Evolutionary conservation across 208 protist species (phyloP).

Genomic region (Naegleria lovaniensis): DNA sequence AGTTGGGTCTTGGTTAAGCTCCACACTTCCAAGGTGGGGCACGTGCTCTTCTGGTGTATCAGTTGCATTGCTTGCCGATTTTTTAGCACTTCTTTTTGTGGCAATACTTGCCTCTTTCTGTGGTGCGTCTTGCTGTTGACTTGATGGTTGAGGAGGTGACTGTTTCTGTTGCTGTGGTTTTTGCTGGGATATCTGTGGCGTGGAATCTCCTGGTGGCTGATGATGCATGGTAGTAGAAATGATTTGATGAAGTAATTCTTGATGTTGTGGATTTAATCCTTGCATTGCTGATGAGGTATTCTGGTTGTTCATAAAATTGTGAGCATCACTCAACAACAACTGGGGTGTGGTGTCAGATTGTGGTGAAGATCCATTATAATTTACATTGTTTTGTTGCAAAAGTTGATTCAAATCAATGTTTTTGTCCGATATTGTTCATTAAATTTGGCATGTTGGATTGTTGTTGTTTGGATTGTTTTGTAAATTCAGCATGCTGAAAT

Average conservation of each 20-base stretch:
- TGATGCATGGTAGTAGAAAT: background rate
- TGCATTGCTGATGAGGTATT: background rate
- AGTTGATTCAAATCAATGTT: background rate
- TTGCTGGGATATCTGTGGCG: background rate
- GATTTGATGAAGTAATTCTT: background rate
- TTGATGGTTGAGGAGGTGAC: background rate
- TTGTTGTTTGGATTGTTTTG: background rate
- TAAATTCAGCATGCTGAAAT: no score
- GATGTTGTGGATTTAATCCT: background rate
- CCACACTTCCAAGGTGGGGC: background rate
- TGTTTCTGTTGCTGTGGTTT: background rate
- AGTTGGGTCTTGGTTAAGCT: background rate
- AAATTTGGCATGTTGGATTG: background rate
- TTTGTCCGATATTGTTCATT: background rate
- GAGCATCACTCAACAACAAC: background rate
- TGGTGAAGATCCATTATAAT: background rate
- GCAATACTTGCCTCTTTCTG: no score
- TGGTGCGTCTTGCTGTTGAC: background rate
- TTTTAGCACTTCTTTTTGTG: background rate
- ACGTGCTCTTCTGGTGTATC: background rate
- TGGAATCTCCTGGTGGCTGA: background rate
- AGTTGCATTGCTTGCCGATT: background rate
- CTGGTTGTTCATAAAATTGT: background rate
- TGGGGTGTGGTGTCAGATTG: background rate
- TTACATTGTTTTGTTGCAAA: background rate